Conservation (phyloP, 257 asterid genomes). For the Galeopsis tetrahit region DNA sequence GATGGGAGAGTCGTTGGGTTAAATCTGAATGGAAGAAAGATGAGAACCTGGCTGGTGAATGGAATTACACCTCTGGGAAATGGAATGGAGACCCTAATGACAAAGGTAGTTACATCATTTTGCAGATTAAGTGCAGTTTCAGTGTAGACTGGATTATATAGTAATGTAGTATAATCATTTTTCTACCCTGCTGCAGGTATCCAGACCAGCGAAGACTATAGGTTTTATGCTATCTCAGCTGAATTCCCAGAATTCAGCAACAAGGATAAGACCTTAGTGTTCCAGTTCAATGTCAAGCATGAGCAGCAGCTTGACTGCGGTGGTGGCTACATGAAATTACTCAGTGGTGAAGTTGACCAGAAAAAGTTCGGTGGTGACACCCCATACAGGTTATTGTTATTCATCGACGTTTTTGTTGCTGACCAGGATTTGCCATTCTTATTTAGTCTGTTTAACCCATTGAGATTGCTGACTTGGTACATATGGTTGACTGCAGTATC, state of each 20-base stretch:
- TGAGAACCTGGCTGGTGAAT: conserved; percentile 79
- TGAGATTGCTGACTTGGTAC: conserved; percentile 32
- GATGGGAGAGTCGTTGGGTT: conserved; percentile 91
- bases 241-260: conserved; percentile 88
- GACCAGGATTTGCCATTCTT: not conserved
- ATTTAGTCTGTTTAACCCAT: not conserved
- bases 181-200: conserved; percentile 56
- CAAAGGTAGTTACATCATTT: conserved; percentile 54
- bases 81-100: conserved; percentile 82
- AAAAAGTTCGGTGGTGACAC: conserved; percentile 92
- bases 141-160: not conserved
- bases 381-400: conserved; percentile 69
- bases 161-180: not conserved
- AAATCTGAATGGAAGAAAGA: conserved; percentile 97
- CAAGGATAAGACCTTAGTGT: conserved; percentile 78
- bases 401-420: not conserved
- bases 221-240: conserved; percentile 91
- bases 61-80: conserved; percentile 92
- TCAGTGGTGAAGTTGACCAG: conserved; percentile 83
- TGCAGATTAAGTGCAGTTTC: not conserved
- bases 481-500: conserved; percentile 57
- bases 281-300: conserved; percentile 90
- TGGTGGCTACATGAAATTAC: conserved; percentile 96
- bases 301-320: conserved; percentile 98
- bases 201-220: conserved; percentile 89